Evolutionary conservation across 805 yeast genomes (phyloP).

Genomic region (Nakazawaea holstii): DNA sequence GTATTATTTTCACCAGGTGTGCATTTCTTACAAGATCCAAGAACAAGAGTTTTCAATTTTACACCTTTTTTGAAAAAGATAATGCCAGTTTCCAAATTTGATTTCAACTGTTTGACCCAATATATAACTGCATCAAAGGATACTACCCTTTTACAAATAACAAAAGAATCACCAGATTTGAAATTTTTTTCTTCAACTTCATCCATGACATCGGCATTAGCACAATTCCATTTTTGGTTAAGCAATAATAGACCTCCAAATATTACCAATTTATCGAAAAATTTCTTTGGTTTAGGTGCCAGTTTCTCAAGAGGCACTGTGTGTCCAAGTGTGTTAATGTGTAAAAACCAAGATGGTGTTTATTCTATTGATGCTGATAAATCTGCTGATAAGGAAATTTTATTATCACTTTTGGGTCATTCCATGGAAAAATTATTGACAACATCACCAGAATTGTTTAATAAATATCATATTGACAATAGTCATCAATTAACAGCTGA

Average conservation of each 20-base stretch:
- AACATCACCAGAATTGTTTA: constrained; percentile 46
- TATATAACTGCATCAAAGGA: constrained; percentile 73
- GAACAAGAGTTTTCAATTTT: constrained; percentile 71
- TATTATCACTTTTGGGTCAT: constrained; percentile 72
- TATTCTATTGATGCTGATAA: constrained; percentile 71
- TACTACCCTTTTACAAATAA: constrained; percentile 39
- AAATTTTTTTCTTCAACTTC: constrained; percentile 77
- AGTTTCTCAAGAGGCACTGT: constrained; percentile 39
- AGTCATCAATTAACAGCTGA: constrained; percentile 10
- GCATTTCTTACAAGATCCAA: constrained; percentile 71
- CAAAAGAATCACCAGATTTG: constrained; percentile 29
- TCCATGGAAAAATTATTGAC: constrained; percentile 75
- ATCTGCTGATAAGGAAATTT: constrained; percentile 58
- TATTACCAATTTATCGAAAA: constrained; percentile 37
- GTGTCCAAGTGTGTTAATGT: constrained; percentile 51
- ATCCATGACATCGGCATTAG: constrained; percentile 72
- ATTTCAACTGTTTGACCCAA: constrained; percentile 47
- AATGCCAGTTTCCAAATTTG: constrained; percentile 59
- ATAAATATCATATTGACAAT: constrained; percentile 20
- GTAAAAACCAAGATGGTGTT: constrained; percentile 29
- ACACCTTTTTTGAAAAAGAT: constrained; percentile 53
- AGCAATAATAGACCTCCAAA: constrained; percentile 56
- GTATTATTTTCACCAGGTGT: constrained; percentile 79
- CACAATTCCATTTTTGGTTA: constrained; percentile 69
- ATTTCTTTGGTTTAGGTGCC: constrained; percentile 31